These are phyloP conservation scores for Cucumis melo DNA, from an alignment of 306 rosid genomes.

Conservation along the genomic window DNA sequence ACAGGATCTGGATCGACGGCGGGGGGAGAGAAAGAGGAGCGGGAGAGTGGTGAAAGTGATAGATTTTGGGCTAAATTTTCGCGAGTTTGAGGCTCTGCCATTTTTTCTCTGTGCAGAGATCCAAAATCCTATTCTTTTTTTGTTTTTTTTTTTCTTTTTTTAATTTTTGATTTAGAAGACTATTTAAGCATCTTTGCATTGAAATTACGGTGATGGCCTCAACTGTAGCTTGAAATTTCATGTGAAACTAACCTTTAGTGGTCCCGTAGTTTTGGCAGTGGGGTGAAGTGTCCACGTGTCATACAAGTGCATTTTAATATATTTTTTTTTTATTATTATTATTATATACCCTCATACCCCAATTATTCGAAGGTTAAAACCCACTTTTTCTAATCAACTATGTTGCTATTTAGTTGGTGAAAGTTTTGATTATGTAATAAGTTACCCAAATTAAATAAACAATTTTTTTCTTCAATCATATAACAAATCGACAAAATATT, in stretches of 20 bases:
- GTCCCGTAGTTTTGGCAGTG: neutral
- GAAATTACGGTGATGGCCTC: neutral
- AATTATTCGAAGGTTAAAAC: no score
- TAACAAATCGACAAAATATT: no score
- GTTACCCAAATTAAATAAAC: no score
- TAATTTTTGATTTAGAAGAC: neutral
- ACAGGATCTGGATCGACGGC: constrained; percentile 8
- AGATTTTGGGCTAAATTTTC: constrained; percentile 1
- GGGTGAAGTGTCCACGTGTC: neutral
- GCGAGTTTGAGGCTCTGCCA: constrained; percentile 10
- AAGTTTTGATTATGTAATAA: no score
- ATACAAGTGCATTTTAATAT: neutral
- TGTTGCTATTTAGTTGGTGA: no score
- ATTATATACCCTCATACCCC: neutral
- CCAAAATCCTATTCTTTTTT: neutral
- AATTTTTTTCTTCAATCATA: no score
- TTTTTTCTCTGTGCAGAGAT: neutral
- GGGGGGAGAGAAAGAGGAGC: neutral
- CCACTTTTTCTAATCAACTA: no score
- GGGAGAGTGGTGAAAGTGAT: neutral
- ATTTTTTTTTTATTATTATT: neutral
- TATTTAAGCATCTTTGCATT: neutral
- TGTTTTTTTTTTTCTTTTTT: neutral
- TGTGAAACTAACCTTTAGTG: neutral
- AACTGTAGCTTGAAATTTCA: neutral